These are phyloP conservation scores for Andalucia godoyi DNA, from an alignment of 78 protist species.

Conservation along the genomic window DNA sequence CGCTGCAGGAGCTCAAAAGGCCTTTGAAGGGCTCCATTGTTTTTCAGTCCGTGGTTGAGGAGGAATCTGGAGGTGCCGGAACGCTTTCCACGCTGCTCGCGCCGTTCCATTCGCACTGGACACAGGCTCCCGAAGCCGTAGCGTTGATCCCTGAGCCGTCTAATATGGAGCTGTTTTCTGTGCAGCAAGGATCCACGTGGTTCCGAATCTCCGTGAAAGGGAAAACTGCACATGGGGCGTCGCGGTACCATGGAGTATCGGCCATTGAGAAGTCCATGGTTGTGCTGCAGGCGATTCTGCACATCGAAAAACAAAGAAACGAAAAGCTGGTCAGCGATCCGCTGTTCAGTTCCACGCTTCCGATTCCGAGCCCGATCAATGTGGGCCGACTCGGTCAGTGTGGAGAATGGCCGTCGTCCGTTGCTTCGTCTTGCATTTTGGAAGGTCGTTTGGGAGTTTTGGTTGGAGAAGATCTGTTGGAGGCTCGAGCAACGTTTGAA, in stretches of 20 bases:
- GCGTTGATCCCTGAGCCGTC: slow-evolving; percentile 6
- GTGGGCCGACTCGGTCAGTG: neutral
- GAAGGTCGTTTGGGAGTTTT: neutral
- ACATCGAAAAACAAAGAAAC: neutral
- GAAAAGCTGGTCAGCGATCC: neutral
- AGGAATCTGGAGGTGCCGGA: slow-evolving; percentile 2
- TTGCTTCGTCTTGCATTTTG: neutral
- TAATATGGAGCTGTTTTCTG: neutral
- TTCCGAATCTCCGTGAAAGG: neutral
- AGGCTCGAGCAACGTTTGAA: neutral
- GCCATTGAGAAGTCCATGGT: neutral
- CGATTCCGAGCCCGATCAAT: slow-evolving; percentile 5
- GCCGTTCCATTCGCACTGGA: neutral
- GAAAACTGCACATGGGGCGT: neutral
- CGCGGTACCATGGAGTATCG: neutral
- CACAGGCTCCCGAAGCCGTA: neutral
- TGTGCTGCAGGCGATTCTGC: neutral
- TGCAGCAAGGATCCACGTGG: neutral
- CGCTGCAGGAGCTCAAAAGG: neutral
- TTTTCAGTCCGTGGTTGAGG: slow-evolving; percentile 2
- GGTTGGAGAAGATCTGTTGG: neutral
- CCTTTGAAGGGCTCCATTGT: neutral
- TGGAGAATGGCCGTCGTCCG: slow-evolving; percentile 7
- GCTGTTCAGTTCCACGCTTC: neutral
- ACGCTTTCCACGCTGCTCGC: neutral